Evolutionary conservation across 148 eudicot genomes (phyloP), one percentile per base, ranked within the genome.

Genomic region (Cornus kousa): DNA sequence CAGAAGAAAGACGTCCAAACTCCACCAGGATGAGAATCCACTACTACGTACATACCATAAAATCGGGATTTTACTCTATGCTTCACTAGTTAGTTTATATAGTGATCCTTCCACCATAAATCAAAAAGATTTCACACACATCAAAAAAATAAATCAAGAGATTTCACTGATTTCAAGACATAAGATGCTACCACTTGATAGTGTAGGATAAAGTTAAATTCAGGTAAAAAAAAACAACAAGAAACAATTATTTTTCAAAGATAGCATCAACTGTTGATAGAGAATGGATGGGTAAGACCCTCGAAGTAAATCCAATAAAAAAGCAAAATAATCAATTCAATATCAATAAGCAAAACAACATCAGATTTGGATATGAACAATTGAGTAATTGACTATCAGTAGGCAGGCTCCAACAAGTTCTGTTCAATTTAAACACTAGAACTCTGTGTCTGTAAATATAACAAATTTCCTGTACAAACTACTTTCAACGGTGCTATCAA

Each of bases 321-420:
- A 55, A 35, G 13, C 19, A 23, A 19, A 28, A 33, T 68, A 53
- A 43, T 53, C 12, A 7, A 53, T 53, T 48, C 19, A 53, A 53
- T 53, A 53, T 13, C 19, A 53, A 12, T 53, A 53, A 53, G 5
- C 0, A 71, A 48, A 48, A 35, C 71, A 67, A 31, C 20, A 33
- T 46, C 14, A 74, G 33, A n/a, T 28, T 55, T 14, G 39, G 16
- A 66, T 28, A 59, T 79, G 13, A 46, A 72, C 55, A 72, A 48
- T 33, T 65, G 73, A 40, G 73, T 60, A 74, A 48, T 33, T 65
- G 73, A 40, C 77, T 60, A 74, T 40, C 46, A 46, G 67, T 37
- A 69, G 39, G 74, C 37, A 67, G 67, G 14, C 68, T 43, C 24
- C 76, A 68, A 68, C 66, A 68, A 55, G 19, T 13, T 19, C 37